These are phyloP conservation scores for Metarhizium robertsii DNA, from an alignment of 2,329 filamentous ascomycete species.

Conservation along the genomic window DNA sequence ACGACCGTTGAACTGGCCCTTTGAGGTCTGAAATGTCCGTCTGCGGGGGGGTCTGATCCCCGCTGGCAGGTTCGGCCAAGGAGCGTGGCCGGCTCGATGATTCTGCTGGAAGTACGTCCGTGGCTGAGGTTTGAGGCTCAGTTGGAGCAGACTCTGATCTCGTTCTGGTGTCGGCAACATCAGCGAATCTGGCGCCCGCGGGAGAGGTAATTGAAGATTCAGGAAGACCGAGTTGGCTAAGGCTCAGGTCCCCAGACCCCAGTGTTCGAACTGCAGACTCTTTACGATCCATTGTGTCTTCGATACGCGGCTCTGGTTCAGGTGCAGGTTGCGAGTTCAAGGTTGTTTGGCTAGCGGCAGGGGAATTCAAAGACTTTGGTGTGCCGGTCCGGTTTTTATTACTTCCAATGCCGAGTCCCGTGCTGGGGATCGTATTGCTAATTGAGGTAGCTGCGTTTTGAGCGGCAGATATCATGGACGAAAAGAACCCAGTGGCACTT, in stretches of 20 bases:
- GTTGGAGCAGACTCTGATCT: constrained; percentile 52
- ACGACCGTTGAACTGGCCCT: constrained; percentile 48
- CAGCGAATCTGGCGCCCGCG: constrained; percentile 44
- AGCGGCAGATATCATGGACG: constrained; percentile 82
- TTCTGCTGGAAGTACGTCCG: constrained; percentile 23
- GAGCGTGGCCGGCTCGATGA: constrained; percentile 36
- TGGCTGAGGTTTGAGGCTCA: constrained; percentile 25
- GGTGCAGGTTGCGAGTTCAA: constrained; percentile 25
- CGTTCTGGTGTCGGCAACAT: constrained; percentile 34
- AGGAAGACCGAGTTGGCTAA: constrained; percentile 77
- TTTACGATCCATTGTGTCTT: constrained; percentile 41
- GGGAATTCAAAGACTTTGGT: constrained; percentile 16
- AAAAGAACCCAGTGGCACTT: constrained; percentile 74
- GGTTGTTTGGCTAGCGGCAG: constrained; percentile 25
- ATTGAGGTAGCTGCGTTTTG: constrained; percentile 79
- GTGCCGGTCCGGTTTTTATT: constrained; percentile 24
- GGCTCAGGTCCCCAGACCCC: constrained; percentile 77
- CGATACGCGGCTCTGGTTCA: constrained; percentile 21
- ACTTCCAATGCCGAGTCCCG: constrained; percentile 42
- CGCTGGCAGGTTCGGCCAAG: constrained; percentile 36
- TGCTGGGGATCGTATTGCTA: constrained; percentile 65
- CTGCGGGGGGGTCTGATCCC: constrained; percentile 55
- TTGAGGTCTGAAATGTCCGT: constrained; percentile 57
- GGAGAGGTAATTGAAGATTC: constrained; percentile 51
- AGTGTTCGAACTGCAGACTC: constrained; percentile 80